These are phyloP conservation scores for Tilletia indica DNA, from an alignment of 1,284 basidiomycete species.

Conservation along the genomic window DNA sequence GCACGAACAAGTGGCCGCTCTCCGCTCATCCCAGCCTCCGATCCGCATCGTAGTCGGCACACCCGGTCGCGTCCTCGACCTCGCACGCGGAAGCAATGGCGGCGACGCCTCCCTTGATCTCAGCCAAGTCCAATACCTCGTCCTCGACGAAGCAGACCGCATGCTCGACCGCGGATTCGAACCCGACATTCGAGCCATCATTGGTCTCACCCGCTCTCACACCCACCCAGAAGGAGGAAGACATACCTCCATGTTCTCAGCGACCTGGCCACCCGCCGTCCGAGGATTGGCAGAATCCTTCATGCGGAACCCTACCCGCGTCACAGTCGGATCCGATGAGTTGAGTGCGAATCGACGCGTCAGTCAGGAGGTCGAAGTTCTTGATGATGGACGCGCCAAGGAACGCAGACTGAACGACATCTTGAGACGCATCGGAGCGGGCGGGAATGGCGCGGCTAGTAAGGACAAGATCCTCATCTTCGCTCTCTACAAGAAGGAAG, in stretches of 20 bases:
- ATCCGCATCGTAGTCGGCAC: slow-evolving; percentile 83
- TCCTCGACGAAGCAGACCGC: slow-evolving; percentile 94
- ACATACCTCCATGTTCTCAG: slow-evolving; percentile 68
- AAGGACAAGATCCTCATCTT: slow-evolving; percentile 82
- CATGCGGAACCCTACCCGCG: slow-evolving; percentile 77
- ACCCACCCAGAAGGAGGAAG: slow-evolving; percentile 29
- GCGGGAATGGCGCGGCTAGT: slow-evolving; percentile 60
- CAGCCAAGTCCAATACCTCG: slow-evolving; percentile 78
- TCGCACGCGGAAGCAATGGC: slow-evolving; percentile 67
- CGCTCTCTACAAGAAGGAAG: slow-evolving; percentile 94
- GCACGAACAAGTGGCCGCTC: slow-evolving; percentile 70
- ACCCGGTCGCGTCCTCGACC: slow-evolving; percentile 85
- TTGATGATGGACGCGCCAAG: slow-evolving; percentile 81
- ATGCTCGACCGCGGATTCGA: slow-evolving; percentile 99
- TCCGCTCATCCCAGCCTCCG: slow-evolving; percentile 61
- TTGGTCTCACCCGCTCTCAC: slow-evolving; percentile 68
- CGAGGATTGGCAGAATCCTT: slow-evolving; percentile 87
- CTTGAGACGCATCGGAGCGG: slow-evolving; percentile 50
- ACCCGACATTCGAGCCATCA: slow-evolving; percentile 92
- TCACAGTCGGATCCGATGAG: slow-evolving; percentile 94
- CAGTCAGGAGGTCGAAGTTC: slow-evolving; percentile 75
- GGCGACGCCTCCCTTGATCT: slow-evolving; percentile 65
- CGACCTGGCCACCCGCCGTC: slow-evolving; percentile 97
- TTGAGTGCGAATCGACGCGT: slow-evolving; percentile 90
- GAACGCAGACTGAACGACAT: slow-evolving; percentile 64